phyloP scores from a whole-genome alignment of 495 filamentous ascomycete species.

The Podospora sp. region DNA sequence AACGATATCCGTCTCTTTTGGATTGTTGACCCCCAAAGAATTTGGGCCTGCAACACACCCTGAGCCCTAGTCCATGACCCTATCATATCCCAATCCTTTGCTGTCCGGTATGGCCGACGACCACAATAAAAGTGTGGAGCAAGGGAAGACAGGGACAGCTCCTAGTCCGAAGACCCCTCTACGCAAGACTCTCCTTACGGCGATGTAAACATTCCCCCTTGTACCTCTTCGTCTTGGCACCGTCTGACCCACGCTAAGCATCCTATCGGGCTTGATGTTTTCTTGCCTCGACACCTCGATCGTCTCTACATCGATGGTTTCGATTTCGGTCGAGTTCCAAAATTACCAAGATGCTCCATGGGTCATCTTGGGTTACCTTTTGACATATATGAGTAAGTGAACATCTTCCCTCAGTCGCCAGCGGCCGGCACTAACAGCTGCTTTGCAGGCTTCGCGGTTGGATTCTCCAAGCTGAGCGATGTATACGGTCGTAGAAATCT shows the following conservation, averaged over 20 bases:
- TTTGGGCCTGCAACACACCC: neutral
- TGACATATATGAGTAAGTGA: slow-evolving; percentile 61
- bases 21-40: neutral
- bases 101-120: slow-evolving; percentile 29
- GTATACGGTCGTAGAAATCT: slow-evolving; percentile 58
- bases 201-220: slow-evolving; percentile 23
- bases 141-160: slow-evolving; percentile 13
- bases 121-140: slow-evolving; percentile 11
- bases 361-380: slow-evolving; percentile 61
- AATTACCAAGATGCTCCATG: slow-evolving; percentile 59
- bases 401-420: neutral
- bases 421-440: neutral
- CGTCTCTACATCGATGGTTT: slow-evolving; percentile 63
- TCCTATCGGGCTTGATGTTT: slow-evolving; percentile 60
- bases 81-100: slow-evolving; percentile 36
- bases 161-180: slow-evolving; percentile 4
- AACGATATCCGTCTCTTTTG: neutral
- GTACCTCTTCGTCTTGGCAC: neutral
- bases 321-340: slow-evolving; percentile 57
- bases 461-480: slow-evolving; percentile 63
- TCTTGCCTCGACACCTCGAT: slow-evolving; percentile 66
- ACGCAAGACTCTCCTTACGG: slow-evolving; percentile 30
- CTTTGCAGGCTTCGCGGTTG: slow-evolving; percentile 55
- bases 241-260: slow-evolving; percentile 35
- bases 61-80: slow-evolving; percentile 18